Percentiles rank a stretch among this genome's conserved stretches.
Evolutionary conservation across 2,329 filamentous ascomycete species (phyloP).

Genomic region (Hymenoscyphus fraxineus): DNA sequence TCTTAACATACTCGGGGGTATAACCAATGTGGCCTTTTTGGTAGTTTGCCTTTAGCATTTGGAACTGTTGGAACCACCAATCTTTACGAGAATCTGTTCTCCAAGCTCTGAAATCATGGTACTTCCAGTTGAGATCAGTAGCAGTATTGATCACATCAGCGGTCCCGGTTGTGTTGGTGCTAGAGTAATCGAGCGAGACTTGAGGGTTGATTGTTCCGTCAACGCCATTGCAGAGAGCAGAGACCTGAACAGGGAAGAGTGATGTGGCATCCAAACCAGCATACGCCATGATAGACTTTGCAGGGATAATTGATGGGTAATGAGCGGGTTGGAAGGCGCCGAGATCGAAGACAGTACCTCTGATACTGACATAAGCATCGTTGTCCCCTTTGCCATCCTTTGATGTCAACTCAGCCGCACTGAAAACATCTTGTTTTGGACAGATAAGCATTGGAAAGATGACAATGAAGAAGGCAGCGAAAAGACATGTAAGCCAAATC

Average conservation of each 20-base stretch:
- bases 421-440: conserved; percentile 85
- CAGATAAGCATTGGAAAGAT: conserved; percentile 85
- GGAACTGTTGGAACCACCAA: conserved; percentile 91
- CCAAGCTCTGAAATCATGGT: conserved; percentile 89
- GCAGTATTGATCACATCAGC: conserved; percentile 57
- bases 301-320: conserved; percentile 62
- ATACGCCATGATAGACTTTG: conserved; percentile 68
- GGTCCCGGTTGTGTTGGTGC: conserved; percentile 68
- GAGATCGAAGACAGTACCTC: conserved; percentile 85
- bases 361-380: conserved; percentile 71
- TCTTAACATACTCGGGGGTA: conserved; percentile 70
- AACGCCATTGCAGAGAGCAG: conserved; percentile 78
- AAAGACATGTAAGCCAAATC: conserved; percentile 81
- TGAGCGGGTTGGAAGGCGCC: conserved; percentile 69
- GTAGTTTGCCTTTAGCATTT: conserved; percentile 70
- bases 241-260: conserved; percentile 92
- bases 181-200: conserved; percentile 82
- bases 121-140: conserved; percentile 69
- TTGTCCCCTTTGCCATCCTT: conserved; percentile 67
- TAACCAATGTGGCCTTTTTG: conserved; percentile 87
- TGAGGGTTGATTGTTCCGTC: conserved; percentile 60
- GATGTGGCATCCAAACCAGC: conserved; percentile 82
- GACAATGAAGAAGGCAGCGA: conserved; percentile 85
- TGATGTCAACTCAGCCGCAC: conserved; percentile 66
- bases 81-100: conserved; percentile 79